Evolutionary conservation across 2,329 filamentous ascomycete genomes (phyloP).

Genomic region (Fusarium temperatum): DNA sequence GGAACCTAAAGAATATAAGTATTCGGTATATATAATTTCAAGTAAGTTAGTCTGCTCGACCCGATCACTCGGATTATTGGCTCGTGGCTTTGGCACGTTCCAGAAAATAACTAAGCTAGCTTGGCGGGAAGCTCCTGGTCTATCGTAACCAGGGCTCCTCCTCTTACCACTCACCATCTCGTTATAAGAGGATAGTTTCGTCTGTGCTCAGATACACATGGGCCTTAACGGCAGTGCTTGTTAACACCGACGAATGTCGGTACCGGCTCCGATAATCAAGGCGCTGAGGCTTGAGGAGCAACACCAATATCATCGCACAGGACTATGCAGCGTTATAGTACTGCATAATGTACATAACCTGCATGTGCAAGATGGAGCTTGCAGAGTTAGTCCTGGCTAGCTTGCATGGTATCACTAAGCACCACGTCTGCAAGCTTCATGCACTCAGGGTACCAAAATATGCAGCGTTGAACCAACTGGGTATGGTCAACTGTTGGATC

Average conservation of each 20-base stretch:
- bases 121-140: constrained; percentile 20
- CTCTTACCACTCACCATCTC: constrained; percentile 17
- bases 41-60: not conserved
- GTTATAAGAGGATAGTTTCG: constrained; percentile 7
- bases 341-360: not conserved
- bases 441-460: constrained; percentile 21
- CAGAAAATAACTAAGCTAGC: constrained; percentile 3
- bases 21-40: not conserved
- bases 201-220: constrained; percentile 4
- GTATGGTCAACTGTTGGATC: constrained; percentile 19
- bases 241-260: constrained; percentile 9
- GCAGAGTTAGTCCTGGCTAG: constrained; percentile 4
- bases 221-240: not conserved
- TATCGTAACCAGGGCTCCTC: constrained; percentile 14
- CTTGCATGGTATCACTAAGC: constrained; percentile 15
- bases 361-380: constrained; percentile 23
- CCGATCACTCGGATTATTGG: not conserved
- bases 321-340: constrained; percentile 15
- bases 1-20: not conserved
- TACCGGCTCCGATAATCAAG: constrained; percentile 1
- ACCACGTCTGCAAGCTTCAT: constrained; percentile 8
- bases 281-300: constrained; percentile 19
- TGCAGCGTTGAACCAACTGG: constrained; percentile 33
- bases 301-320: constrained; percentile 32
- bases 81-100: constrained; percentile 17